phyloP scores from a whole-genome alignment of 768 basidiomycete genomes.

The Leccinum truebloodii region DNA sequence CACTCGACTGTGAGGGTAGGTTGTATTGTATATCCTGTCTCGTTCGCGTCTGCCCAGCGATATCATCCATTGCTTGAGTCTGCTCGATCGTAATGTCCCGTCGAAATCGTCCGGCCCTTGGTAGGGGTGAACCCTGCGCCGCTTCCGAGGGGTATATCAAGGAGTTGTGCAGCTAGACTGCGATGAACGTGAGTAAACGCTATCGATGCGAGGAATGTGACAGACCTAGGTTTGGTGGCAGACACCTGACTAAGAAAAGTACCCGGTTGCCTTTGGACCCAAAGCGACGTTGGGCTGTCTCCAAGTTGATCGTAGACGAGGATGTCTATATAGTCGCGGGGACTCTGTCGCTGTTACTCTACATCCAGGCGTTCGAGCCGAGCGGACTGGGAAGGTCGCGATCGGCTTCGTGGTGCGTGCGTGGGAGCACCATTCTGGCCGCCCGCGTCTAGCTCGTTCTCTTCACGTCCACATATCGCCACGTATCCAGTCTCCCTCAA shows the following conservation, averaged over 20 bases:
- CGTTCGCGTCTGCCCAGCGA: slow-evolving; percentile 73
- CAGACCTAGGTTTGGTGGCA: slow-evolving; percentile 48
- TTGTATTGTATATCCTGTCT: slow-evolving; percentile 54
- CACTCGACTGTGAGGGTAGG: slow-evolving; percentile 47
- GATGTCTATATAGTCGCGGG: too few relatives aligned
- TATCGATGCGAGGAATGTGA: slow-evolving; percentile 1
- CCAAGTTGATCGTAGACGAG: too few relatives aligned
- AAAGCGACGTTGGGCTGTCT: too few relatives aligned
- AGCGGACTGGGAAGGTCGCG: too few relatives aligned
- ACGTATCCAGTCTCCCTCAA: slow-evolving; percentile 44
- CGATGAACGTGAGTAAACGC: slow-evolving; percentile 12
- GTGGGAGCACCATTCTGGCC: slow-evolving; percentile 18
- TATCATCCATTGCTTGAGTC: slow-evolving; percentile 75
- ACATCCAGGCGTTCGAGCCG: too few relatives aligned
- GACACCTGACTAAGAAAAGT: too few relatives aligned
- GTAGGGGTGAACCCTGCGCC: slow-evolving; percentile 64
- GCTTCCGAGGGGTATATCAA: slow-evolving; percentile 72
- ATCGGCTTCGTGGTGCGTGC: too few relatives aligned
- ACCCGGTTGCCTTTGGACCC: too few relatives aligned
- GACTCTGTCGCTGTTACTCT: too few relatives aligned
- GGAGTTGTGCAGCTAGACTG: slow-evolving; percentile 82
- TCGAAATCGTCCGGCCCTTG: slow-evolving; percentile 65
- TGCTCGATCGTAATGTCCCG: slow-evolving; percentile 55
- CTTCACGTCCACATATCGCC: too few relatives aligned
- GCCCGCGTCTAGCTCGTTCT: slow-evolving; percentile 15